These are phyloP conservation scores for Botrytis hyacinthi DNA, from an alignment of 2,329 filamentous ascomycete genomes.

Conservation along the genomic window DNA sequence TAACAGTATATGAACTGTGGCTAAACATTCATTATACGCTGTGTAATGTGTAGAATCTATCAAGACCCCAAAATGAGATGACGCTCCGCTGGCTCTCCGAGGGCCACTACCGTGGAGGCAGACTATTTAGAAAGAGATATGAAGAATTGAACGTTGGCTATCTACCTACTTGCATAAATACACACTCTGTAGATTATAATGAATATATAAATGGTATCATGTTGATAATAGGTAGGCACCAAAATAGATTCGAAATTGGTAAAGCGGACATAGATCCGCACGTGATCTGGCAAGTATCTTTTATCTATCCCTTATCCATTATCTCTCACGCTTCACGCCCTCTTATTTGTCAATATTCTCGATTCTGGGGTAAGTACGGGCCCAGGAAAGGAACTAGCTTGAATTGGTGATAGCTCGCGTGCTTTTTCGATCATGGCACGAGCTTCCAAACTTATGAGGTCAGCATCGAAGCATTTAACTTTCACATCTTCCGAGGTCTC, in stretches of 20 bases:
- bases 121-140: neutral
- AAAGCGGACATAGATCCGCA: neutral
- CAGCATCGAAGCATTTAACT: neutral
- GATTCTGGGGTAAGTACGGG: neutral
- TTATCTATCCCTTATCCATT: neutral
- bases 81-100: neutral
- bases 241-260: neutral
- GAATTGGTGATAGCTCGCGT: slow-evolving; percentile 13
- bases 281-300: neutral
- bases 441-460: neutral
- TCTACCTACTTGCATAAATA: neutral
- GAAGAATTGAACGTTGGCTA: neutral
- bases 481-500: neutral
- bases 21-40: neutral
- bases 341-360: neutral
- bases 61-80: neutral
- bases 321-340: neutral
- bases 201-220: neutral
- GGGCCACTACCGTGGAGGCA: neutral
- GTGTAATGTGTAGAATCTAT: neutral
- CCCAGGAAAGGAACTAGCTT: neutral
- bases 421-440: slow-evolving; percentile 3
- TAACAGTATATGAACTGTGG: neutral
- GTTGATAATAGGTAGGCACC: neutral
- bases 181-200: neutral